A percentile compares a stretch with the other conserved stretches of the same genome.
phyloP scores from a whole-genome alignment of 495 filamentous ascomycete genomes.

The Aspergillus asperescens region DNA sequence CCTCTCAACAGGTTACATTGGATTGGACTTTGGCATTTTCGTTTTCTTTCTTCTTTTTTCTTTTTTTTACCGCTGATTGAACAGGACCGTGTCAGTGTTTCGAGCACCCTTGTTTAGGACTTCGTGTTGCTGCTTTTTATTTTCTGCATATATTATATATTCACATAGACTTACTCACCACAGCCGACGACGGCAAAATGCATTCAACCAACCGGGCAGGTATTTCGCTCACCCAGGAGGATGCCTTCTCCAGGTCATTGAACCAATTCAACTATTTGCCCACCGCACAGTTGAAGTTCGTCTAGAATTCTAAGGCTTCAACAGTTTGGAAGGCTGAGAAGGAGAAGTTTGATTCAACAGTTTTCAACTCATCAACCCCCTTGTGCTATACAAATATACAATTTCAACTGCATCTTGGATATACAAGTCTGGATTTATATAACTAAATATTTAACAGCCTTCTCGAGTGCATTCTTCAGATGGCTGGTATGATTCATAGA shows the following conservation, averaged over 20 bases:
- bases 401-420: too few species aligned
- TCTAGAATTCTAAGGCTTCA: too few species aligned
- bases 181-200: neutral
- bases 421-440: too few species aligned
- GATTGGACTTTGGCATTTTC: conserved; percentile 15
- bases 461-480: too few species aligned
- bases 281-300: too few species aligned
- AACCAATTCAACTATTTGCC: neutral
- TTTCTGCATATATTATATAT: neutral
- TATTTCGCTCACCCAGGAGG: neutral
- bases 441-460: too few species aligned
- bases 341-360: too few species aligned
- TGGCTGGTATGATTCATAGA: too few species aligned
- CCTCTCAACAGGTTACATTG: conserved; percentile 33
- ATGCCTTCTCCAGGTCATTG: neutral
- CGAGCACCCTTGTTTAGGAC: neutral
- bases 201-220: neutral
- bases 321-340: too few species aligned
- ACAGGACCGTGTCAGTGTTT: neutral
- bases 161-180: neutral
- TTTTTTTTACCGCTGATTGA: neutral
- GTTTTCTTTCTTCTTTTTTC: conserved; percentile 9
- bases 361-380: conserved; percentile 27
- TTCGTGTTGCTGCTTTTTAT: conserved; percentile 9
- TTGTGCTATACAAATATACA: conserved; percentile 10